Evolutionary conservation across 352 stramenopile genomes (phyloP).

Genomic region (Globisporangium iwayamae): DNA sequence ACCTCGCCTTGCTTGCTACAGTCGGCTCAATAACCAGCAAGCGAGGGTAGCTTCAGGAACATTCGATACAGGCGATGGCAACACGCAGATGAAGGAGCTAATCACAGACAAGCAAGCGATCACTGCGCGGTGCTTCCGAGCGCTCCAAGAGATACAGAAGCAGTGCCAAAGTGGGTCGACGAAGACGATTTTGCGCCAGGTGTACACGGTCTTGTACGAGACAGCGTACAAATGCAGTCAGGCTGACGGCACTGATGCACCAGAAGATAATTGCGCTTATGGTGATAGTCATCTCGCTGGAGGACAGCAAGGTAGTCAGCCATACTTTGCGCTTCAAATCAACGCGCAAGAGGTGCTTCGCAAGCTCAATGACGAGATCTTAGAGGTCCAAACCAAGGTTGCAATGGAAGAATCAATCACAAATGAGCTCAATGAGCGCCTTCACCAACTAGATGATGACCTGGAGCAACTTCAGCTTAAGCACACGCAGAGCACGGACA

Average conservation of each 20-base stretch:
- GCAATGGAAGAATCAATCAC: constrained; percentile 47
- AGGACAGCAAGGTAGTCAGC: background rate
- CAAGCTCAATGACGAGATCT: constrained; percentile 10
- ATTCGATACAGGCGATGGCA: background rate
- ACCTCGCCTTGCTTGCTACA: background rate
- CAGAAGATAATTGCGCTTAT: background rate
- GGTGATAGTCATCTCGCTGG: background rate
- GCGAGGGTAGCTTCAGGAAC: background rate
- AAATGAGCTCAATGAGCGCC: constrained; percentile 27
- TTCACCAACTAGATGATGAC: constrained; percentile 37
- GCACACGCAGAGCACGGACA: constrained; percentile 31
- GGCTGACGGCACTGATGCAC: background rate
- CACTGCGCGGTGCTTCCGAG: constrained; percentile 33
- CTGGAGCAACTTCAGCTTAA: constrained; percentile 29
- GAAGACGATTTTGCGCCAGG: constrained; percentile 30
- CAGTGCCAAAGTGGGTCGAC: constrained; percentile 14
- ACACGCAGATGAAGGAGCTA: constrained; percentile 70
- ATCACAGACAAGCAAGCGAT: constrained; percentile 12
- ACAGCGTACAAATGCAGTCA: constrained; percentile 18
- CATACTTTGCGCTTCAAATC: constrained; percentile 29
- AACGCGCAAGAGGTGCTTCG: constrained; percentile 18
- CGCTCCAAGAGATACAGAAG: constrained; percentile 26
- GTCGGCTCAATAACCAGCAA: constrained; percentile 3
- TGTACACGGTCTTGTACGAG: constrained; percentile 17
- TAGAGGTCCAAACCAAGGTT: constrained; percentile 27